Evolutionary conservation across 768 basidiomycete species (phyloP).

Genomic region (Dioszegia crocea): DNA sequence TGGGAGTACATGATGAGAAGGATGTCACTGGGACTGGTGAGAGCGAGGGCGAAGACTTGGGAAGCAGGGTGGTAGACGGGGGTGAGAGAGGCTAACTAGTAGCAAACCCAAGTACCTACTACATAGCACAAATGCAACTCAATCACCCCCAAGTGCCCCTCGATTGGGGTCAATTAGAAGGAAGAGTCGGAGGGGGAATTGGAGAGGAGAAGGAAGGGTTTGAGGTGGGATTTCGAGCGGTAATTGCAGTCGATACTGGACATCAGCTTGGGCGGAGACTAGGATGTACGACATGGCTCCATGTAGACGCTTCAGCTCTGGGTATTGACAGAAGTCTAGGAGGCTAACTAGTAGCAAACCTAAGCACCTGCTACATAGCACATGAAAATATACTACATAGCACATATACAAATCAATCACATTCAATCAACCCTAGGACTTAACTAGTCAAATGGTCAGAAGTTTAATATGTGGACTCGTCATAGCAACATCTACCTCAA

Average conservation of each 20-base stretch:
- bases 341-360: too few species aligned
- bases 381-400: too few species aligned
- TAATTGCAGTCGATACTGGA: constrained; percentile 42
- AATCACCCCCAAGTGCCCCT: constrained; percentile 43
- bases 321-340: constrained; percentile 49
- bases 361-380: too few species aligned
- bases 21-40: too few species aligned
- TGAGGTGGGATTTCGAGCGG: constrained; percentile 43
- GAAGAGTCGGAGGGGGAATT: constrained; percentile 46
- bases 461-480: neutral
- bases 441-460: too few species aligned
- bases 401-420: too few species aligned
- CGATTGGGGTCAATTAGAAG: constrained; percentile 43
- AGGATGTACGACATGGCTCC: constrained; percentile 42
- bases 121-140: constrained; percentile 22
- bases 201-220: constrained; percentile 45
- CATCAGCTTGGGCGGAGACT: neutral
- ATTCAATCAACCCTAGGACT: too few species aligned
- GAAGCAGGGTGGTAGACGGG: too few species aligned
- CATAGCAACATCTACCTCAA: neutral
- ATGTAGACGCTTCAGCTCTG: constrained; percentile 44
- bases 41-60: too few species aligned
- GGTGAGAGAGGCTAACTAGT: too few species aligned
- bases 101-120: too few species aligned
- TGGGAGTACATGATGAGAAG: too few species aligned